Evolutionary conservation across 225 moss, liverwort and hornwort genomes (phyloP).

Genomic region (Physcomitrium patens): DNA sequence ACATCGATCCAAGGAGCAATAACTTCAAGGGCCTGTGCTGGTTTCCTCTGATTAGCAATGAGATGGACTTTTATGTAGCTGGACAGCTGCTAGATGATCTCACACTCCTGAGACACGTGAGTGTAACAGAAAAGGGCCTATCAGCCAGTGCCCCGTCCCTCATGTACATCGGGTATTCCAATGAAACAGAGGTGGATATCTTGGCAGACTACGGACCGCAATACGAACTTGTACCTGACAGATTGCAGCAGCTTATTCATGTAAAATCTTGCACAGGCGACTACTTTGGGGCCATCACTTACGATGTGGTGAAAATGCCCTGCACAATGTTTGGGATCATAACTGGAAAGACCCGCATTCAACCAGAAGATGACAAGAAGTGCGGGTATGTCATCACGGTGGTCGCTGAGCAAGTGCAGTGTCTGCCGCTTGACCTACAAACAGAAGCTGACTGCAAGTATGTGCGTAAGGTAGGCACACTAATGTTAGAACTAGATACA

Average conservation of each 20-base stretch:
- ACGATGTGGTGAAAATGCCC: slow-evolving; percentile 20
- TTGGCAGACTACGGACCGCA: slow-evolving; percentile 15
- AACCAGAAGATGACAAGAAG: slow-evolving; percentile 26
- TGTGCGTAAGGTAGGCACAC: slow-evolving; percentile 29
- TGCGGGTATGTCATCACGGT: slow-evolving; percentile 21
- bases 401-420: slow-evolving; percentile 18
- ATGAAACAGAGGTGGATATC: slow-evolving; percentile 12
- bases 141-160: slow-evolving; percentile 25
- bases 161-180: slow-evolving; percentile 23
- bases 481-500: slow-evolving; percentile 22
- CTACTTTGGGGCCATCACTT: slow-evolving; percentile 24
- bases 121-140: slow-evolving; percentile 21
- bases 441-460: slow-evolving; percentile 19
- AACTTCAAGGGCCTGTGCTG: slow-evolving; percentile 25
- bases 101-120: slow-evolving; percentile 21
- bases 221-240: slow-evolving; percentile 16
- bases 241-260: slow-evolving; percentile 20
- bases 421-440: slow-evolving; percentile 18
- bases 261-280: slow-evolving; percentile 6
- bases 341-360: slow-evolving; percentile 25
- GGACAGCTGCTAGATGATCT: slow-evolving; percentile 23
- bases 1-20: slow-evolving; percentile 31
- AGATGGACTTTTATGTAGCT: slow-evolving; percentile 25
- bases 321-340: slow-evolving; percentile 23
- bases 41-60: slow-evolving; percentile 26